Evolutionary conservation across 139 green algal species (phyloP).

Genomic region (Chlorella sp.): DNA sequence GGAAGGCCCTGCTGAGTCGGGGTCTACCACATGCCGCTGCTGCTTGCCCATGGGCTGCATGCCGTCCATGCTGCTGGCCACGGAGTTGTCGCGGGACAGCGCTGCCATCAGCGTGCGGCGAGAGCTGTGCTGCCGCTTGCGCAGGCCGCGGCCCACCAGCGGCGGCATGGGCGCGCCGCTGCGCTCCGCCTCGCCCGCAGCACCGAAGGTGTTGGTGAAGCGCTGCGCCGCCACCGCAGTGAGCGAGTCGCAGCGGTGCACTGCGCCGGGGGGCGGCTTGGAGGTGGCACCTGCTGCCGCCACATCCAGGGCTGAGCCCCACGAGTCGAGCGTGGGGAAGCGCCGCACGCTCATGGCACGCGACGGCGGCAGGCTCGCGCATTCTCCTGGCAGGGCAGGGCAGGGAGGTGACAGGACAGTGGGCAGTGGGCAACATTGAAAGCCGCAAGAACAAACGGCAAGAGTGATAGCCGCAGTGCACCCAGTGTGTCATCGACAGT

Average conservation of each 20-base stretch:
- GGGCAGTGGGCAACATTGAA: too few species aligned
- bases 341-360: constrained; percentile 27
- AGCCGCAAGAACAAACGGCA: too few species aligned
- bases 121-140: constrained; percentile 38
- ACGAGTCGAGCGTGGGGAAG: constrained; percentile 27
- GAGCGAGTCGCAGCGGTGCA: constrained; percentile 8
- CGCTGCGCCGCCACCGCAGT: constrained; percentile 17
- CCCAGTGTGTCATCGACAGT: too few species aligned
- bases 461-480: too few species aligned
- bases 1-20: too few species aligned
- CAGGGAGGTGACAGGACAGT: too few species aligned
- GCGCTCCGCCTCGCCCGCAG: background rate
- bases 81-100: constrained; percentile 32
- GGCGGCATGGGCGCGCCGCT: background rate
- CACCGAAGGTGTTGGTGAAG: constrained; percentile 21
- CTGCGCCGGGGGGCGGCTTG: background rate
- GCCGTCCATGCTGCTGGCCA: constrained; percentile 13
- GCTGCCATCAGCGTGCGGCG: constrained; percentile 18
- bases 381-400: constrained; percentile 3
- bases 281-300: background rate
- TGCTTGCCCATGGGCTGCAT: constrained; percentile 21
- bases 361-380: background rate
- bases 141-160: background rate
- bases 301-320: background rate
- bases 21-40: too few species aligned